Conservation (phyloP, 176 grass and related monocot genomes). For the Poa annua region DNA sequence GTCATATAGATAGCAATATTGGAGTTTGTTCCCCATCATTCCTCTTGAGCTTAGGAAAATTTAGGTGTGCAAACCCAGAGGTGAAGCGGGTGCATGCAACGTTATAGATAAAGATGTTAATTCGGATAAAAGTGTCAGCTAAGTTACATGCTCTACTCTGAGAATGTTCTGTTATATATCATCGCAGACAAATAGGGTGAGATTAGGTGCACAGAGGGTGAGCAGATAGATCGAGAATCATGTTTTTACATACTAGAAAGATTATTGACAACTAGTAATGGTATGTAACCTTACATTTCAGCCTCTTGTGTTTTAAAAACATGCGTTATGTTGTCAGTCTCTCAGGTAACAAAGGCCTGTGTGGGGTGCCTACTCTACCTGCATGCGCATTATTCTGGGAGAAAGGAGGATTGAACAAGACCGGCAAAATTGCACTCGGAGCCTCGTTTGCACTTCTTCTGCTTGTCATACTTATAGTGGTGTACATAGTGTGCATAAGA, state of each 20-base stretch:
- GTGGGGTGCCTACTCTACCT: constrained; percentile 87
- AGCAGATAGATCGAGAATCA: not conserved
- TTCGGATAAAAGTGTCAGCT: not conserved
- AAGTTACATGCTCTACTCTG: not conserved
- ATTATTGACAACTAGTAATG: not conserved
- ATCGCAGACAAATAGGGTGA: not conserved
- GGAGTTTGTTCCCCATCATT: not conserved
- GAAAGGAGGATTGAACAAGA: constrained; percentile 79
- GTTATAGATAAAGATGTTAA: not conserved
- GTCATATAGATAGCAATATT: not conserved
- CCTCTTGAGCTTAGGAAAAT: not conserved
- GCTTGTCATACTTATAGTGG: constrained; percentile 69
- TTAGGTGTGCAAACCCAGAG: not conserved
- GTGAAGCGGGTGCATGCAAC: not conserved
- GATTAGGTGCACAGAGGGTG: not conserved
- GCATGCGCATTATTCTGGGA: constrained; percentile 95
- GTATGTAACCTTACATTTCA: not conserved
- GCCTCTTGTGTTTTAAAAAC: not conserved
- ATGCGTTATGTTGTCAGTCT: constrained; percentile 56
- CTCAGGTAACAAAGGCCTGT: constrained; percentile 95
- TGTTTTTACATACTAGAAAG: not conserved
- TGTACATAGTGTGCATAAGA: constrained; percentile 86
- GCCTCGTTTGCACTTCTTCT: constrained; percentile 75
- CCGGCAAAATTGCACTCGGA: constrained; percentile 85
- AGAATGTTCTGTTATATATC: not conserved